phyloP scores from a whole-genome alignment of 2,329 filamentous ascomycete species.

The Gliomastix tumulicola region DNA sequence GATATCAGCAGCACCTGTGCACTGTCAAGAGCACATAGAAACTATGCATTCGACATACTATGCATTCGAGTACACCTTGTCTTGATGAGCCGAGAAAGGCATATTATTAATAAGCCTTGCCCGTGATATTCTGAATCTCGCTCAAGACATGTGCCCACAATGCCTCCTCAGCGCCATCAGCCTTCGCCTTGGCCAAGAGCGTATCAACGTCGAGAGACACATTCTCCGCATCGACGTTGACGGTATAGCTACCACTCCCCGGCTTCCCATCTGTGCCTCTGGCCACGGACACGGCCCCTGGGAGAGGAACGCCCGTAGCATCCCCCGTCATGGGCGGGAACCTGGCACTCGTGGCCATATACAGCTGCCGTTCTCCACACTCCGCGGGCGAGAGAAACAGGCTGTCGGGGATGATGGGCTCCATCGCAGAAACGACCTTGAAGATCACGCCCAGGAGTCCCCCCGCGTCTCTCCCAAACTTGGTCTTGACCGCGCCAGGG shows the following conservation, averaged over 20 bases:
- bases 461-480: slow-evolving; percentile 8
- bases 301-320: not conserved
- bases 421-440: slow-evolving; percentile 3
- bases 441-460: slow-evolving; percentile 9
- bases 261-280: slow-evolving; percentile 10
- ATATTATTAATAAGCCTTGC: too few relatives aligned
- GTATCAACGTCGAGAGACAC: not conserved
- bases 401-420: slow-evolving; percentile 9
- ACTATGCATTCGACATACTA: too few relatives aligned
- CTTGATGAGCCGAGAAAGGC: too few relatives aligned
- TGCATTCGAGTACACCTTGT: too few relatives aligned
- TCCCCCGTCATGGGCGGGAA: slow-evolving; percentile 7
- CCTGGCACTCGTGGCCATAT: slow-evolving; percentile 11
- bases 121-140: not conserved
- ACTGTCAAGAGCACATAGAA: too few relatives aligned
- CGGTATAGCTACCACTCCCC: slow-evolving; percentile 15
- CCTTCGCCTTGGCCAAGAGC: not conserved
- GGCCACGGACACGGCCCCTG: slow-evolving; percentile 1
- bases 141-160: not conserved
- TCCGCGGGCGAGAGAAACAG: slow-evolving; percentile 4
- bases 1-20: too few relatives aligned
- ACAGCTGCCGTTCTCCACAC: slow-evolving; percentile 15
- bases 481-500: slow-evolving; percentile 18
- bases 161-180: not conserved
- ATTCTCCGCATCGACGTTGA: slow-evolving; percentile 9